Base-by-base conservation (phyloP, 2,329 filamentous ascomycete genomes). In the Dothistroma septosporum region DNA sequence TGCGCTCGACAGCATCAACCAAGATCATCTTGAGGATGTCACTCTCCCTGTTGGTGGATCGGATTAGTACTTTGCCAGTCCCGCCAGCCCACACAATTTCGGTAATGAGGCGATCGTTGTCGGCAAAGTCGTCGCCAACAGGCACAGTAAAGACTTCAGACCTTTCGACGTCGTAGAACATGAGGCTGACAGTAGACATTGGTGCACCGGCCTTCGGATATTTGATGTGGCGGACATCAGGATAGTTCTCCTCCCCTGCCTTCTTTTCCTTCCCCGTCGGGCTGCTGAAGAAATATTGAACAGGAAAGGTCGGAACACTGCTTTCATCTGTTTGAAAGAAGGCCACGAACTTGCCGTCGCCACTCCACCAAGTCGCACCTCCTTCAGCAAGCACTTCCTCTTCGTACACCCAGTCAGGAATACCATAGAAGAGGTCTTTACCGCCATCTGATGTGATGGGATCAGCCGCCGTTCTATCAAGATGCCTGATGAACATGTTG, bases 401-500 rank as follows among this genome's bases (percentile, higher is more conserved):
- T 72, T 95, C 91, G 70, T 96, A 96, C 0, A 97, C 94, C 94
- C 94, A 99, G 74, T 99, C 95, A 0, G 94, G 94, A 21, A 97
- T 86, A 19, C 94, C 94, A 70, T 99, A 97, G 76, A 99, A 99
- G 61, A 94, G 85, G 68, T 97, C 87, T 0, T 86, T 80, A 0
- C 93, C 91, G 12, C 95, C 94, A 72, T 99, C 93, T 57, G 81
- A 85, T 1, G 94, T 97, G 68, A 99, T 88, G 63, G 88, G 85
- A 5, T 83, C 81, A 4, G 91, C 83, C 16, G 82, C 77, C 21
- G 84, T 78, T 4, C 82, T 83, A 12, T 82, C 77, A 32, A 90
- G 69, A 57, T 85, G 86, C 55, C 94, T 87, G 49, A 97, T 78
- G 72, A 86, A 97, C 69, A 99, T 79, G 74, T 99, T 96, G 77